phyloP scores from a whole-genome alignment of 192 early-diverging fungal species.

The Mortierella antarctica region DNA sequence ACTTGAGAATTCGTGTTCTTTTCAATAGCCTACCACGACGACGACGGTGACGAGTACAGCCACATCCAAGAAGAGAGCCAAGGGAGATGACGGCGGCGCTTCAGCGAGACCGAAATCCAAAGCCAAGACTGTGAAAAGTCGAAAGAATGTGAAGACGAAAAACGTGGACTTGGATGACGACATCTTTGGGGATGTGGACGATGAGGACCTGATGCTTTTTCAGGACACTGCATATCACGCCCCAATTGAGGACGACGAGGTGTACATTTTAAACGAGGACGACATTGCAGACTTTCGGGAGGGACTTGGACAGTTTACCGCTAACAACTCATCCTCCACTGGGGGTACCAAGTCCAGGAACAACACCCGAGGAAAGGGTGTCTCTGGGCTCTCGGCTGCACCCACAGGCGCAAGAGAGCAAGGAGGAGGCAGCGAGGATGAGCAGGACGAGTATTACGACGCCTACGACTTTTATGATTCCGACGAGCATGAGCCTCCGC shows the following conservation, averaged over 20 bases:
- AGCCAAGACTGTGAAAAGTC: constrained; percentile 17
- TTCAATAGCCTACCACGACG: not conserved
- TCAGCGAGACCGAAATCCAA: constrained; percentile 3
- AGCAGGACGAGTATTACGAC: constrained; percentile 26
- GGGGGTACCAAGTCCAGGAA: too few species aligned
- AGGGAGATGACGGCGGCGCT: not conserved
- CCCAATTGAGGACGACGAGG: constrained; percentile 4
- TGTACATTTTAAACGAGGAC: not conserved
- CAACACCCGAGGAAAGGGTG: too few species aligned
- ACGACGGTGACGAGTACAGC: not conserved
- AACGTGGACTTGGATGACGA: constrained; percentile 3
- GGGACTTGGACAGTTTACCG: constrained; percentile 16
- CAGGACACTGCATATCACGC: not conserved
- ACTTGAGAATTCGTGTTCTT: too few species aligned
- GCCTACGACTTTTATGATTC: constrained; percentile 44
- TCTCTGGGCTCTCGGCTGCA: too few species aligned
- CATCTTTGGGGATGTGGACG: constrained; percentile 24
- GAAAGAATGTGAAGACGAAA: constrained; percentile 9
- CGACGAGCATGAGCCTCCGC: constrained; percentile 43
- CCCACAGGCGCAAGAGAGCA: not conserved
- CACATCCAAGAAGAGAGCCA: constrained; percentile 11
- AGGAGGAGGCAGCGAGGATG: constrained; percentile 27
- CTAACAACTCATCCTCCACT: not conserved
- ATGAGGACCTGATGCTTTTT: not conserved
- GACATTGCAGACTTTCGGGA: constrained; percentile 14